Conservation (phyloP, 2,329 filamentous ascomycete species). For the Phialophora tarda region DNA sequence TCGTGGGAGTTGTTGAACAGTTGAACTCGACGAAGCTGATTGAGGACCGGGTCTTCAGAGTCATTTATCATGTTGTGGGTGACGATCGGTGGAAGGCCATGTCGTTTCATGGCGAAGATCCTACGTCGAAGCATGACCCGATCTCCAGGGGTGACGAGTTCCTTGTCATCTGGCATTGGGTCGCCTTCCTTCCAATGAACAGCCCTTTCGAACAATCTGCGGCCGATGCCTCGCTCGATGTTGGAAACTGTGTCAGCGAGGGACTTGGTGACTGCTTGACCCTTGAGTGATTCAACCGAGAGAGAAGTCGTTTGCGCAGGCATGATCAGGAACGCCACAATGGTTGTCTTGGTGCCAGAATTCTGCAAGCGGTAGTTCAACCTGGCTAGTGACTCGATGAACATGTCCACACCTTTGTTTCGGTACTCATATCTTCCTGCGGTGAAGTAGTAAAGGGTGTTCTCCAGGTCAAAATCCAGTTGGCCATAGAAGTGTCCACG, state of each 20-base stretch:
- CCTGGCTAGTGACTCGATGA: constrained; percentile 93
- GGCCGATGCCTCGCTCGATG: constrained; percentile 90
- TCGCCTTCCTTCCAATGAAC: constrained; percentile 96
- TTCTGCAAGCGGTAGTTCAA: constrained; percentile 91
- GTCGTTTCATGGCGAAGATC: constrained; percentile 94
- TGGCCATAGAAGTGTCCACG: constrained; percentile 98
- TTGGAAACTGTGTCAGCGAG: constrained; percentile 89
- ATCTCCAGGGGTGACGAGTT: constrained; percentile 88
- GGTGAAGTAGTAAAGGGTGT: constrained; percentile 97
- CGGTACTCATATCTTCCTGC: constrained; percentile 96
- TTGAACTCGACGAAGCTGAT: constrained; percentile 93
- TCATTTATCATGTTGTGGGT: constrained; percentile 99
- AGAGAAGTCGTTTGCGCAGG: constrained; percentile 94
- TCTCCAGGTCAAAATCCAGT: constrained; percentile 95
- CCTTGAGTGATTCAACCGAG: constrained; percentile 93
- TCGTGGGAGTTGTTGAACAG: constrained; percentile 96
- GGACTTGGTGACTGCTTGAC: constrained; percentile 96
- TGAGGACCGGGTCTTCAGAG: constrained; percentile 87
- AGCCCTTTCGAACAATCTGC: constrained; percentile 91
- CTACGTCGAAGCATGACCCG: constrained; percentile 89
- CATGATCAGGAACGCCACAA: constrained; percentile 99
- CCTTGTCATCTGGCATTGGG: constrained; percentile 92
- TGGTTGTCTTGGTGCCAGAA: constrained; percentile 84
- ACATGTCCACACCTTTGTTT: constrained; percentile 99
- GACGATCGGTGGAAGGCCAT: constrained; percentile 88